Evolutionary conservation across 495 filamentous ascomycete genomes (phyloP).

Genomic region (Symbiotaphrina buchneri): DNA sequence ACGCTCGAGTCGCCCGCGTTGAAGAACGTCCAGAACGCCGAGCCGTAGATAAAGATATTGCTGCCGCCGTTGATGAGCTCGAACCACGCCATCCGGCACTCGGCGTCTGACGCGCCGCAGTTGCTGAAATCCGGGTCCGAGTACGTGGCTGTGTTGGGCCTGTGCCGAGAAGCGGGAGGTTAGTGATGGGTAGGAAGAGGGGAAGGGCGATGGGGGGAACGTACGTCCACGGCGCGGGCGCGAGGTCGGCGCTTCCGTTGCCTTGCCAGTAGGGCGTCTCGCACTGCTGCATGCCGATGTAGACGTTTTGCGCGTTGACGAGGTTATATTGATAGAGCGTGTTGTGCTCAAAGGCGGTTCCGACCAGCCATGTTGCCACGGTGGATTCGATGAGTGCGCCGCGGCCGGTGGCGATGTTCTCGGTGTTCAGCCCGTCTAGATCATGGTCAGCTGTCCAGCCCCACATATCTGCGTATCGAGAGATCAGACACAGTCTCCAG

Average conservation of each 20-base stretch:
- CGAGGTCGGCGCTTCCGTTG: conserved; percentile 12
- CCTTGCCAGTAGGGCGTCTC: conserved; percentile 27
- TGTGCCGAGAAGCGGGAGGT: no score
- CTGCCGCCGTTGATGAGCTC: conserved; percentile 17
- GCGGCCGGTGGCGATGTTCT: conserved; percentile 25
- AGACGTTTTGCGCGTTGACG: conserved; percentile 21
- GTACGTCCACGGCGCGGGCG: conserved; percentile 21
- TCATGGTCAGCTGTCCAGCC: conserved; percentile 32
- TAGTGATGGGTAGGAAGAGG: no score
- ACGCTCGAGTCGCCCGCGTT: conserved; percentile 19
- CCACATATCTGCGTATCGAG: conserved; percentile 36
- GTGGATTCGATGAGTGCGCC: conserved; percentile 25
- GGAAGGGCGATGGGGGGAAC: no score
- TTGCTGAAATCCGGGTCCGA: conserved; percentile 19
- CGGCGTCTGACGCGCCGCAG: conserved; percentile 13
- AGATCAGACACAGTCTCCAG: no score
- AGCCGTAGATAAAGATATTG: conserved; percentile 29
- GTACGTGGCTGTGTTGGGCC: no score
- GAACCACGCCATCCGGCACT: conserved; percentile 21
- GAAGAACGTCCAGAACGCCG: conserved; percentile 28
- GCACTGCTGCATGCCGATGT: conserved; percentile 17
- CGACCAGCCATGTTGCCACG: conserved; percentile 18
- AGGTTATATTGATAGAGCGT: conserved; percentile 29
- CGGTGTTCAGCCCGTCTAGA: conserved; percentile 16
- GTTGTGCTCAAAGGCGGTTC: conserved; percentile 20